A percentile compares a stretch with the other conserved stretches of the same genome.
Conservation (phyloP, 352 stramenopile species). For the Globisporangium nunn region DNA sequence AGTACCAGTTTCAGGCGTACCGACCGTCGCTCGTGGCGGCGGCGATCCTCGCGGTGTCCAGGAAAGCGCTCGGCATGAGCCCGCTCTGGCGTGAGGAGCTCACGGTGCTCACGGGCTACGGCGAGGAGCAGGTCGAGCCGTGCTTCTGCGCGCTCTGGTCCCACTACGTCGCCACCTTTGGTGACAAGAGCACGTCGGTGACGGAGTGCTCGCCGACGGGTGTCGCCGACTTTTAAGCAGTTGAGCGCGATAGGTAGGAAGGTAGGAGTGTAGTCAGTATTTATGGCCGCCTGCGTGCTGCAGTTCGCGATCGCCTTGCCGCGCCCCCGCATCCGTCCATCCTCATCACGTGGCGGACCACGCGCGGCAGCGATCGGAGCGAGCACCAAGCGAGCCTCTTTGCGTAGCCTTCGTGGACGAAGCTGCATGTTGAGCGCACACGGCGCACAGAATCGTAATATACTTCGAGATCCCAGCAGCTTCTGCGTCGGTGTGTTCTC, state of each 20-base stretch:
- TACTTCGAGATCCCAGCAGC: no score
- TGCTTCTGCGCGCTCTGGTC: constrained; percentile 82
- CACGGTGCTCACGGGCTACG: constrained; percentile 74
- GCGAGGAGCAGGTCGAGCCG: constrained; percentile 65
- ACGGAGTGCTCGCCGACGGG: constrained; percentile 67
- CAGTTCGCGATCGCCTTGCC: no score
- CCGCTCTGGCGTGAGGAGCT: constrained; percentile 82
- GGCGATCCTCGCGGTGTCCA: constrained; percentile 62
- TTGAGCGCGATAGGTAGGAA: background rate
- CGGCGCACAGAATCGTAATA: no score
- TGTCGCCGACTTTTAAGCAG: constrained; percentile 39
- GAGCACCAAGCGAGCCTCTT: no score
- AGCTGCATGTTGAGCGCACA: no score
- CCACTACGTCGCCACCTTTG: constrained; percentile 73
- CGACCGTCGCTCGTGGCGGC: constrained; percentile 74
- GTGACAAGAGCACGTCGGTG: constrained; percentile 44
- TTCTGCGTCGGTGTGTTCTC: no score
- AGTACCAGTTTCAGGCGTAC: constrained; percentile 81
- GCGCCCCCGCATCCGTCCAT: no score
- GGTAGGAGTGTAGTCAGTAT: constrained; percentile 2
- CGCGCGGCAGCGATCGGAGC: no score
- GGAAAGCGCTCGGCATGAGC: constrained; percentile 72
- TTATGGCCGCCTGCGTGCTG: constrained; percentile 2
- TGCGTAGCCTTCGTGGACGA: no score
- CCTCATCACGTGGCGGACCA: no score